Evolutionary conservation across 495 filamentous ascomycete species (phyloP).

Genomic region (Talaromyces adpressus): DNA sequence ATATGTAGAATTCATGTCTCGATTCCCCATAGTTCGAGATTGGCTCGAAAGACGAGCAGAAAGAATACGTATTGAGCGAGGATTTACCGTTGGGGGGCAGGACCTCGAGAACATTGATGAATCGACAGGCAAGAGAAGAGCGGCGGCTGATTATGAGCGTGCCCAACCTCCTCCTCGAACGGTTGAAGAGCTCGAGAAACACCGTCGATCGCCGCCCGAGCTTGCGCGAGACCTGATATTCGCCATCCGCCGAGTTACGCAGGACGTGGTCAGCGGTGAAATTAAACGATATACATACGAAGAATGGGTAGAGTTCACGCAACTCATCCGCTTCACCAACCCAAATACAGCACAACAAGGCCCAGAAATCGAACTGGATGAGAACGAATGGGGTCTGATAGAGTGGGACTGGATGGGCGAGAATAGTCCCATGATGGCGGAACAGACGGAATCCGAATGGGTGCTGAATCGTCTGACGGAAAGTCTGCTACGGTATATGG

Average conservation of each 20-base stretch:
- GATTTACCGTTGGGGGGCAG: constrained; percentile 34
- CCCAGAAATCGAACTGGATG: constrained; percentile 23
- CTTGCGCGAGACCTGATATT: constrained; percentile 46
- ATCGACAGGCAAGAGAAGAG: background rate
- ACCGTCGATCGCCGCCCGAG: constrained; percentile 26
- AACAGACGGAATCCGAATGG: constrained; percentile 52
- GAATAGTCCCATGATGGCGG: constrained; percentile 52
- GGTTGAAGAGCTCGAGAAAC: constrained; percentile 39
- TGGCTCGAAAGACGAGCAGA: constrained; percentile 30
- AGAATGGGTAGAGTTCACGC: constrained; percentile 58
- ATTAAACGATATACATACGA: constrained; percentile 50
- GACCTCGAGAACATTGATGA: constrained; percentile 14
- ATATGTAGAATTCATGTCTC: constrained; percentile 35
- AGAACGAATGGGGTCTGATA: constrained; percentile 49
- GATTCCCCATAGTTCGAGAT: constrained; percentile 30
- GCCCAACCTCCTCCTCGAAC: constrained; percentile 20
- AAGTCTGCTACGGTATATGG: constrained; percentile 48
- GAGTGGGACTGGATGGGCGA: constrained; percentile 67
- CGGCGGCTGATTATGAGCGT: background rate
- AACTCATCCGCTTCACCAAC: constrained; percentile 51
- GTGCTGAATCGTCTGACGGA: constrained; percentile 53
- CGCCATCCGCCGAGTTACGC: constrained; percentile 43
- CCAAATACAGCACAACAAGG: constrained; percentile 14
- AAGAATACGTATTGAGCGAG: constrained; percentile 38
- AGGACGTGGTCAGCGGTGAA: constrained; percentile 34